These are phyloP conservation scores for Helotiales sp. DNA, from an alignment of 2,329 filamentous ascomycete species.

Conservation along the genomic window DNA sequence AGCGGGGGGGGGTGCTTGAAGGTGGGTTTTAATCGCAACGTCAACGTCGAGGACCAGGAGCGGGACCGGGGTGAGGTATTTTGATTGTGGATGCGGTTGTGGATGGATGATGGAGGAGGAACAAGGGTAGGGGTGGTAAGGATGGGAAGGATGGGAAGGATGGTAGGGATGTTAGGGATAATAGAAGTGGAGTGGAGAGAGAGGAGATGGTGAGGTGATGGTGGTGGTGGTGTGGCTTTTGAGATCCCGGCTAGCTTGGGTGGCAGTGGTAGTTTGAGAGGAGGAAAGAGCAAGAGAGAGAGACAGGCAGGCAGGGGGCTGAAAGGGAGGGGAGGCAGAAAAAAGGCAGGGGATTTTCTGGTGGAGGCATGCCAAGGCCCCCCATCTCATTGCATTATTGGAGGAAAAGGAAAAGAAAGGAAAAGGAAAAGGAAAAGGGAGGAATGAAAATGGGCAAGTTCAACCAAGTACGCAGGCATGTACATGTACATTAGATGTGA, in stretches of 20 bases:
- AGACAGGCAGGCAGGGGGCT: too few species aligned
- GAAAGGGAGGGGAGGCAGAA: background rate
- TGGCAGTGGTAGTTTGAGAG: background rate
- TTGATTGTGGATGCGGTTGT: background rate
- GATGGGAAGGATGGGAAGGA: background rate
- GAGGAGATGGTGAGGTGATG: background rate
- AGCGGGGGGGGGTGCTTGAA: slow-evolving; percentile 15
- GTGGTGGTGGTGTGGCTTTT: background rate
- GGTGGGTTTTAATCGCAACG: slow-evolving; percentile 12
- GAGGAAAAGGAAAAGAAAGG: background rate
- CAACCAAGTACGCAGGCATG: background rate
- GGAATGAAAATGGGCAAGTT: background rate
- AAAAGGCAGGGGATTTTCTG: background rate
- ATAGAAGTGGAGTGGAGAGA: background rate
- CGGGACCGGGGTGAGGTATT: slow-evolving; percentile 2
- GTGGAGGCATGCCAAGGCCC: background rate
- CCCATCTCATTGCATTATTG: too few species aligned
- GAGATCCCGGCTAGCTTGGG: background rate
- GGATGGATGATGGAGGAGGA: slow-evolving; percentile 2
- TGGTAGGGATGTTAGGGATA: background rate
- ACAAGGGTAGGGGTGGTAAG: too few species aligned
- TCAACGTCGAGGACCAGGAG: slow-evolving; percentile 5
- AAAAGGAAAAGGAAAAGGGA: background rate
- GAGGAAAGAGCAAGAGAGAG: too few species aligned
- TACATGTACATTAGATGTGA: background rate